These are phyloP conservation scores for Pseudocercospora cruenta DNA, from an alignment of 2,329 filamentous ascomycete species.

Conservation along the genomic window DNA sequence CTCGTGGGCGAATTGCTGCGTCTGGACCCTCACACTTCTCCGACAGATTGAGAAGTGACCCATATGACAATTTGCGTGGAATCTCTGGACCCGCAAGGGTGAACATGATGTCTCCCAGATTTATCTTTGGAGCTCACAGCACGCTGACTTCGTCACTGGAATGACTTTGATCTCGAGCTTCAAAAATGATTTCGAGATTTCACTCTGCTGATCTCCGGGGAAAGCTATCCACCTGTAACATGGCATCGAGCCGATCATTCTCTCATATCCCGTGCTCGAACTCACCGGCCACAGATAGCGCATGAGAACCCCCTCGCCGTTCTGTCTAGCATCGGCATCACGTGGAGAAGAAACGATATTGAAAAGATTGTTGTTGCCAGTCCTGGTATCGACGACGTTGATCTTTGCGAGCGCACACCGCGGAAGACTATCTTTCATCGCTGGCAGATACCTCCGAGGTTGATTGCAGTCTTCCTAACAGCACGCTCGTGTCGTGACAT, in stretches of 20 bases:
- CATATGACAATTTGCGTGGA: constrained; percentile 16
- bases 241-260: neutral
- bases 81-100: neutral
- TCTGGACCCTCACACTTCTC: constrained; percentile 15
- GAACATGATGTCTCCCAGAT: neutral
- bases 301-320: neutral
- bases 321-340: neutral
- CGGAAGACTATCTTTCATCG: neutral
- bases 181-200: neutral
- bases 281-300: neutral
- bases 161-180: neutral
- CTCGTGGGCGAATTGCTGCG: constrained; percentile 56
- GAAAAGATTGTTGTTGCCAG: neutral
- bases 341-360: neutral
- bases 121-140: neutral
- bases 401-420: constrained; percentile 3
- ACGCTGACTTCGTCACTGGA: neutral
- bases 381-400: neutral
- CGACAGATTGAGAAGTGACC: constrained; percentile 21
- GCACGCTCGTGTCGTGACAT: neutral
- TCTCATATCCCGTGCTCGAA: neutral
- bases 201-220: neutral
- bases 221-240: constrained; percentile 16
- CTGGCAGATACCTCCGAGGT: neutral
- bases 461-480: neutral